Evolutionary conservation across 2,329 filamentous ascomycete genomes (phyloP).

Genomic region (Pyrenophora teres): DNA sequence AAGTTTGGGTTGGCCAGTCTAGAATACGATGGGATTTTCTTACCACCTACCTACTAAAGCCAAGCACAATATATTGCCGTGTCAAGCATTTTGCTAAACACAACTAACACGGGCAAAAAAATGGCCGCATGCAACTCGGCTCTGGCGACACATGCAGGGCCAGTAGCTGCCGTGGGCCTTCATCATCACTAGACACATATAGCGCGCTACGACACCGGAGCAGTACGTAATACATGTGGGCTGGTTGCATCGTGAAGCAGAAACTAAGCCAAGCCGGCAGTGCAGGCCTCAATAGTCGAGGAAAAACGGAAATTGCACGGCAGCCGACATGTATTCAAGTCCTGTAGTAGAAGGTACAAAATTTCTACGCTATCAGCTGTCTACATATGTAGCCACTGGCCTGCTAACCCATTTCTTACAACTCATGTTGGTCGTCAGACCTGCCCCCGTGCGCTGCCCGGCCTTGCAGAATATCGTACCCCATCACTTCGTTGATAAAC

Average conservation of each 20-base stretch:
- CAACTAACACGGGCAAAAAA: background rate
- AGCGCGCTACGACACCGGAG: conserved; percentile 20
- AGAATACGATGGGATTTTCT: conserved; percentile 17
- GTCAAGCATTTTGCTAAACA: conserved; percentile 9
- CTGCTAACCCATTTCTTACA: conserved; percentile 7
- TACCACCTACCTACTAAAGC: conserved; percentile 17
- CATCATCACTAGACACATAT: conserved; percentile 11
- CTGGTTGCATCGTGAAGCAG: conserved; percentile 18
- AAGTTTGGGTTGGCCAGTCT: conserved; percentile 8
- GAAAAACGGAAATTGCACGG: conserved; percentile 18
- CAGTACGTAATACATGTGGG: conserved; percentile 29
- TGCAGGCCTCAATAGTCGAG: conserved; percentile 19
- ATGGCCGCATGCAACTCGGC: conserved; percentile 10
- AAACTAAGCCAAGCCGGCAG: conserved; percentile 18
- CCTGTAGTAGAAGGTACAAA: conserved; percentile 2
- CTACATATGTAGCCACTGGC: background rate
- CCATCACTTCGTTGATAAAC: conserved; percentile 45
- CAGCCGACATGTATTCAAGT: conserved; percentile 12
- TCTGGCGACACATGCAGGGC: conserved; percentile 8
- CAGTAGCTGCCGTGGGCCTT: conserved; percentile 22
- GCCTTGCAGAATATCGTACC: conserved; percentile 43
- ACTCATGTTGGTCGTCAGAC: conserved; percentile 29
- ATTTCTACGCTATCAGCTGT: conserved; percentile 4
- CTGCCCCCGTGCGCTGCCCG: conserved; percentile 32
- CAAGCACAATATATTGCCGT: conserved; percentile 12